Percentiles rank a stretch among this genome's conserved stretches.
These are phyloP conservation scores for Melaleuca alternifolia DNA, from an alignment of 345 rosid species.

Conservation along the genomic window DNA sequence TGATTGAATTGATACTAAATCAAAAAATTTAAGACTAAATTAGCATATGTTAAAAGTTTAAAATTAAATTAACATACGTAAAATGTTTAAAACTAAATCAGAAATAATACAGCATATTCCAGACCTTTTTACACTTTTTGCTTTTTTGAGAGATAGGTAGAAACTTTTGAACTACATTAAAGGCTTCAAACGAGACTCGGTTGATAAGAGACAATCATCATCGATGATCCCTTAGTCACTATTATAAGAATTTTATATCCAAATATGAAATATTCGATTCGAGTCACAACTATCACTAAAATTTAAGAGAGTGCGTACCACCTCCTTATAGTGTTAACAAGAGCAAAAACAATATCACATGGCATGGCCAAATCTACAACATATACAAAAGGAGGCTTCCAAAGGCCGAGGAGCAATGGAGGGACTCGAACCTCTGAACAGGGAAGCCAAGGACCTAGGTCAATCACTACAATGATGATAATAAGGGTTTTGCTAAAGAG, in stretches of 20 bases:
- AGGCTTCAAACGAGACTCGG: not conserved
- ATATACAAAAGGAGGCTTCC: not conserved
- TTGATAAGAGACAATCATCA: fast-evolving
- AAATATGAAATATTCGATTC: fast-evolving
- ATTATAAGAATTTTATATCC: not conserved
- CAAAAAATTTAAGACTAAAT: too few relatives aligned
- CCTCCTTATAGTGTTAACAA: fast-evolving
- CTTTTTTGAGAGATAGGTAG: not conserved
- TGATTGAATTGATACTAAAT: too few relatives aligned
- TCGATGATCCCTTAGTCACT: fast-evolving
- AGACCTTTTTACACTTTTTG: too few relatives aligned
- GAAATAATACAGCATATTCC: too few relatives aligned
- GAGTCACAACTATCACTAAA: fast-evolving
- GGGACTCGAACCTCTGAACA: fast-evolving
- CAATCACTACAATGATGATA: fast-evolving
- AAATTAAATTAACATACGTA: too few relatives aligned
- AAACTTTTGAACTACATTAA: too few relatives aligned
- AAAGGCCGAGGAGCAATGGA: not conserved
- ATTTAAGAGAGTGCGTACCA: fast-evolving
- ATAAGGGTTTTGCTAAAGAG: too few relatives aligned
- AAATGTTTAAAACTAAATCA: too few relatives aligned
- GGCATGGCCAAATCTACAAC: not conserved
- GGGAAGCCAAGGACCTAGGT: fast-evolving
- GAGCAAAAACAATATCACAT: fast-evolving
- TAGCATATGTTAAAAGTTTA: too few relatives aligned